Evolutionary conservation across 306 rosid genomes (phyloP).

Genomic region (Macrotyloma uniflorum): DNA sequence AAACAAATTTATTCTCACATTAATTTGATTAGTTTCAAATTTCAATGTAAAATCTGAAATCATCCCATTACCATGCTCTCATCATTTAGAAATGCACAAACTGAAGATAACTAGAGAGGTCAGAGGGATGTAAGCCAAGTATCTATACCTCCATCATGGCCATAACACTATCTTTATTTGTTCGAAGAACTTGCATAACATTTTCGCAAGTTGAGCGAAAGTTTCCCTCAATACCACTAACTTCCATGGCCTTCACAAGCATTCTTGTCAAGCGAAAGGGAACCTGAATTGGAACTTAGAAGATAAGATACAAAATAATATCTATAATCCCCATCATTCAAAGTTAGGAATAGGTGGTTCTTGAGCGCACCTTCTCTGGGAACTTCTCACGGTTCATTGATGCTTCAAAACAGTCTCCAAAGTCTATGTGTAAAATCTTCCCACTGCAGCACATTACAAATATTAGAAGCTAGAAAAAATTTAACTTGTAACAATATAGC

Average conservation of each 20-base stretch:
- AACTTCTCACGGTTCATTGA: conserved; percentile 98
- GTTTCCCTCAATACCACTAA: conserved; percentile 97
- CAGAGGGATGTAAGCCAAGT: conserved; percentile 1
- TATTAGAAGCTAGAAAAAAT: conserved; percentile 33
- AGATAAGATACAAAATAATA: conserved; percentile 35
- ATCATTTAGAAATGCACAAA: conserved; percentile 13
- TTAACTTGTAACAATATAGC: conserved; percentile 8
- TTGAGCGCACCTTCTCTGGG: conserved; percentile 78
- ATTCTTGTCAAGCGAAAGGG: conserved; percentile 98
- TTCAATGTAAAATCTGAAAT: conserved; percentile 4
- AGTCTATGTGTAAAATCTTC: conserved; percentile 96
- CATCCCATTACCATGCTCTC: neutral
- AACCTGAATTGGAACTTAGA: conserved; percentile 56
- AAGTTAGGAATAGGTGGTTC: conserved; percentile 8
- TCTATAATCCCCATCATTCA: conserved; percentile 8
- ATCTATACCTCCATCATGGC: conserved; percentile 98
- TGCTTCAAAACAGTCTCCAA: conserved; percentile 99
- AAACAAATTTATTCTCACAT: neutral
- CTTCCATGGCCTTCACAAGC: conserved; percentile 99
- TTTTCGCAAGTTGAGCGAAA: conserved; percentile 98
- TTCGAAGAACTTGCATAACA: conserved; percentile 93
- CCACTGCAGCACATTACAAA: conserved; percentile 64
- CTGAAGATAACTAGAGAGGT: neutral
- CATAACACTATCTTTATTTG: conserved; percentile 89
- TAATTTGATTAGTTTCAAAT: neutral